These are phyloP conservation scores for Aspergillus sp. DNA, from an alignment of 2,329 filamentous ascomycete genomes.

Conservation along the genomic window DNA sequence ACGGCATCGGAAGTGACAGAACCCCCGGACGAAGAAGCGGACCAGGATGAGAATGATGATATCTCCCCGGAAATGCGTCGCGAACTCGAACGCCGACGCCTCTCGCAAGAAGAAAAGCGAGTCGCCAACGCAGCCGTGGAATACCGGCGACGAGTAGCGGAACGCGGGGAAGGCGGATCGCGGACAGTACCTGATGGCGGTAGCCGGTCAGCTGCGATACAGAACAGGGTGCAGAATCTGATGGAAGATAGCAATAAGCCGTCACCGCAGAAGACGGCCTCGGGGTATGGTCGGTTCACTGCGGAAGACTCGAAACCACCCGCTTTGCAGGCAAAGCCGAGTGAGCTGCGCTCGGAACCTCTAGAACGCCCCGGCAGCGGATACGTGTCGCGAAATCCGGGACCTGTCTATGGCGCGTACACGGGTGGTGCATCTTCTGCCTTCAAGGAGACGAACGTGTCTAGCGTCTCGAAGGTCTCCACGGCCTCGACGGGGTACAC, in stretches of 20 bases:
- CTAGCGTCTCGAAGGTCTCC: constrained; percentile 8
- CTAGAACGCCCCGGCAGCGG: constrained; percentile 12
- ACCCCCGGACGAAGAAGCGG: constrained; percentile 58
- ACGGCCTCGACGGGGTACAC: constrained; percentile 14
- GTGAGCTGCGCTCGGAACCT: constrained; percentile 16
- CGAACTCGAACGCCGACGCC: constrained; percentile 72
- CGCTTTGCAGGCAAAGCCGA: constrained; percentile 35
- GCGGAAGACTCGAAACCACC: constrained; percentile 46
- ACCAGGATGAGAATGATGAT: constrained; percentile 58
- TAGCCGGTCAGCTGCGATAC: constrained; percentile 71
- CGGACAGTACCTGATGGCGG: constrained; percentile 39
- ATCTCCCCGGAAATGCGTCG: constrained; percentile 80
- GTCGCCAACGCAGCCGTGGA: constrained; percentile 84
- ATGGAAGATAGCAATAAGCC: constrained; percentile 65
- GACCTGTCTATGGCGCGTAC: constrained; percentile 8
- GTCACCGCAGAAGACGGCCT: constrained; percentile 59
- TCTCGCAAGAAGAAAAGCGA: constrained; percentile 80
- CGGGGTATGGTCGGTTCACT: constrained; percentile 75
- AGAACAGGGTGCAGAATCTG: constrained; percentile 80
- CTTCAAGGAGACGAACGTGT: constrained; percentile 7
- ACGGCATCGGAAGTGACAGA: constrained; percentile 68
- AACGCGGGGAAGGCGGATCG: constrained; percentile 47
- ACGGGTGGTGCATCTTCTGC: constrained; percentile 2
- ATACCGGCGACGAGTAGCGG: constrained; percentile 67
- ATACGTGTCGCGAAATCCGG: constrained; percentile 11